phyloP scores from a whole-genome alignment of 345 rosid genomes.

The Eucalyptus curtisii region DNA sequence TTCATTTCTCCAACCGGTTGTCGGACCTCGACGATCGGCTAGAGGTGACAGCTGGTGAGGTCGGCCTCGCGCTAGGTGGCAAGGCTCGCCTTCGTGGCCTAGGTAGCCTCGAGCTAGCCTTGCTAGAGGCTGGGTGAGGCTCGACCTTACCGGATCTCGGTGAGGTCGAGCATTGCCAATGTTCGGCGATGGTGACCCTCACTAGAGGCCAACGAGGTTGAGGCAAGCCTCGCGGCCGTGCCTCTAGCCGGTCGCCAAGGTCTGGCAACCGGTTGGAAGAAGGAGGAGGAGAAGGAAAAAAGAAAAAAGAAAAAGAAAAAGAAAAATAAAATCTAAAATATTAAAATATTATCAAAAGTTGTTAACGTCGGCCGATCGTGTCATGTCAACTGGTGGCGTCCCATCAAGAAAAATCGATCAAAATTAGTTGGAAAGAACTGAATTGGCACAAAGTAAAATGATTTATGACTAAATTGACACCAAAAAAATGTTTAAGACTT shows the following conservation, averaged over 20 bases:
- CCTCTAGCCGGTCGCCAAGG: accelerated
- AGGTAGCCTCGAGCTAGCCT: accelerated
- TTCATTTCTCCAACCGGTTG: accelerated
- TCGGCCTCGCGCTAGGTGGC: accelerated
- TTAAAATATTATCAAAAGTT: too few relatives aligned
- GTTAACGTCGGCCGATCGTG: accelerated
- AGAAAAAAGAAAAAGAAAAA: too few relatives aligned
- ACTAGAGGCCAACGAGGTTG: accelerated
- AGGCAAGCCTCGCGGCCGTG: accelerated
- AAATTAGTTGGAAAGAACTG: too few relatives aligned
- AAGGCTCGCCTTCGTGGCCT: accelerated
- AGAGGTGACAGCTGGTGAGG: accelerated
- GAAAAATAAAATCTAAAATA: too few relatives aligned
- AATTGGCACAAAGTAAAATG: accelerated
- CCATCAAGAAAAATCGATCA: accelerated
- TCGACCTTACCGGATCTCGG: accelerated
- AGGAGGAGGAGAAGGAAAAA: too few relatives aligned
- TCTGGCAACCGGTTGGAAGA: accelerated
- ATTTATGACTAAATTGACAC: accelerated
- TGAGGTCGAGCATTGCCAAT: accelerated
- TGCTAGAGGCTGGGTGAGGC: accelerated
- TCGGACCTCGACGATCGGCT: accelerated
- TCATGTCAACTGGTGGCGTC: accelerated
- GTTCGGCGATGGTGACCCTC: accelerated
- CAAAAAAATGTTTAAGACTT: too few relatives aligned